A percentile compares a stretch with the other conserved stretches of the same genome.
phyloP scores from a whole-genome alignment of 2,329 filamentous ascomycete genomes.

The Colletotrichum tabaci region DNA sequence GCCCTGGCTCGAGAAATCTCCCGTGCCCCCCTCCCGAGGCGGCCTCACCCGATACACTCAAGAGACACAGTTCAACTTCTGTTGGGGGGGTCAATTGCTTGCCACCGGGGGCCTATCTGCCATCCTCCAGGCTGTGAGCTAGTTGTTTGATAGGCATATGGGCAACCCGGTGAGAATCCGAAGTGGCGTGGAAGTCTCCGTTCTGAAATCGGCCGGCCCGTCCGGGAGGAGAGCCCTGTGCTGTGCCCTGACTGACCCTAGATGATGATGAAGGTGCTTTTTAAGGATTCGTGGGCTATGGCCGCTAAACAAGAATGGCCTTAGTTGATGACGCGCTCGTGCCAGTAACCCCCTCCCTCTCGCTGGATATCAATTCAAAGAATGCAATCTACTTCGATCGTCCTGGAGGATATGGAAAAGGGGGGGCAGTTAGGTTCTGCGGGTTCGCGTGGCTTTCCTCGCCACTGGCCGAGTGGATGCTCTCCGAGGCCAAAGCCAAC shows the following conservation, averaged over 20 bases:
- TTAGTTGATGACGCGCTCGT: conserved; percentile 1
- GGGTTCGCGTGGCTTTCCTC: conserved; percentile 16
- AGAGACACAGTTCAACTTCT: conserved; percentile 26
- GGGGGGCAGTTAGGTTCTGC: not conserved
- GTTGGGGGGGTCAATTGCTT: conserved; percentile 22
- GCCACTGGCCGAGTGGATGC: conserved; percentile 3
- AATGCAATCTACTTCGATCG: conserved; percentile 13
- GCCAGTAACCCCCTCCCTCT: not conserved
- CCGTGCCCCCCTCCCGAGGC: not conserved
- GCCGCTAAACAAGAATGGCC: not conserved
- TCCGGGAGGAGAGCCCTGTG: conserved; percentile 17
- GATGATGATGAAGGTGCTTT: not conserved
- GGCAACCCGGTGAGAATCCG: conserved; percentile 38
- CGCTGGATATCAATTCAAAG: conserved; percentile 1
- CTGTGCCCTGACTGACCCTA: not conserved
- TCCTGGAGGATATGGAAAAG: not conserved
- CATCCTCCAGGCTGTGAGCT: conserved; percentile 10
- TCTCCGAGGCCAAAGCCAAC: conserved; percentile 12
- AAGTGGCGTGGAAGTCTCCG: conserved; percentile 21
- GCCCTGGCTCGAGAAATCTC: conserved; percentile 10
- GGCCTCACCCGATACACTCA: not conserved
- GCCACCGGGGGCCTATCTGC: conserved; percentile 20
- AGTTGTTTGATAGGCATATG: conserved; percentile 22
- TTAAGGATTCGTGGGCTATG: not conserved
- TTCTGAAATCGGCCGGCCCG: not conserved